Percentiles rank a stretch among this genome's conserved stretches.
Conservation (phyloP, 2,329 filamentous ascomycete species). For the Xylaria sp. region DNA sequence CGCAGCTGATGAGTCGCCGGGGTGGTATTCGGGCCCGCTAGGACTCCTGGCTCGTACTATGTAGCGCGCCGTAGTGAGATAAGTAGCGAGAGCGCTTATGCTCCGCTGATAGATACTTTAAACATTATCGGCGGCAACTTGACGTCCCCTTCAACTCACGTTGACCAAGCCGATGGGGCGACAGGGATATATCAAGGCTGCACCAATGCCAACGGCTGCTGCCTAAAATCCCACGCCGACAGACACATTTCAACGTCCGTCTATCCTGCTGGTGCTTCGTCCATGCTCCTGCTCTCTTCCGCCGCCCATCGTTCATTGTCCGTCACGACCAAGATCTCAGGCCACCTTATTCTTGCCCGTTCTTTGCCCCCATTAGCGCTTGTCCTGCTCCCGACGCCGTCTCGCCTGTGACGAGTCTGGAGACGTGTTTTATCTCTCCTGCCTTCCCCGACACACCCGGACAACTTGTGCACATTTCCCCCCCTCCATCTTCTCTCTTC, state of each 20-base stretch:
- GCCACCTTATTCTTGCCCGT: constrained; percentile 25
- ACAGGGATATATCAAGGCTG: constrained; percentile 40
- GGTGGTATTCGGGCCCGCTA: constrained; percentile 43
- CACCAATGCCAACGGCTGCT: constrained; percentile 48
- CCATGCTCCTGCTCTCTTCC: constrained; percentile 13
- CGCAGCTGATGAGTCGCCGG: constrained; percentile 43
- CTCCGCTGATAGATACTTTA: constrained; percentile 14
- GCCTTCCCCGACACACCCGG: constrained; percentile 29
- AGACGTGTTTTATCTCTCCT: constrained; percentile 32
- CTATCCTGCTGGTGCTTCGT: constrained; percentile 35
- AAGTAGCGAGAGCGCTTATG: constrained; percentile 27
- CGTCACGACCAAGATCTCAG: constrained; percentile 26
- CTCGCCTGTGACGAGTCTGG: constrained; percentile 28
- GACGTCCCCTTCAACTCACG: not conserved
- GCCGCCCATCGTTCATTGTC: not conserved
- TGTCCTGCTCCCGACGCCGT: constrained; percentile 18
- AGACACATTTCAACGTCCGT: constrained; percentile 44
- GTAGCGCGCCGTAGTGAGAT: constrained; percentile 37
- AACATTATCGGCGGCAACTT: constrained; percentile 32
- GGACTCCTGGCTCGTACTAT: constrained; percentile 41
- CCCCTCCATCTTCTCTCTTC: constrained; percentile 27
- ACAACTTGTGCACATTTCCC: constrained; percentile 27
- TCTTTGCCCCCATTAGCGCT: constrained; percentile 22
- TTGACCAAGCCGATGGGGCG: constrained; percentile 32
- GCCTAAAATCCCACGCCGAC: constrained; percentile 46